Evolutionary conservation across 78 protist genomes (phyloP), one percentile per base, ranked within the genome.

Genomic region (Dictyostelium purpureum): DNA sequence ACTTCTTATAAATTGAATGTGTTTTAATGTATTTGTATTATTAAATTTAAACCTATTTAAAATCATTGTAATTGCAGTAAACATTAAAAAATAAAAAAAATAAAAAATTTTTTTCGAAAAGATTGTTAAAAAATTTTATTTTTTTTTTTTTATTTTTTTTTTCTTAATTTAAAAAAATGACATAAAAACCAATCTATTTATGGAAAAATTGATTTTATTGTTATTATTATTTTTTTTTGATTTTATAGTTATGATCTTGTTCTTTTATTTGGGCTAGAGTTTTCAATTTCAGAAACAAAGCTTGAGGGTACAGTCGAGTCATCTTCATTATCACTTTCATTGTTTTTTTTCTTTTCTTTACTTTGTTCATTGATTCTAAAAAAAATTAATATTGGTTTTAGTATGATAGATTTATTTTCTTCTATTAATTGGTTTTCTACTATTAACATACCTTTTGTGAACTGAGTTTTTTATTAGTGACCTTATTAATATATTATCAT

Each of bases 401-500:
- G 16, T 14, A 28, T 10, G 67, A 24, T n/a, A 10, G 1, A 24
- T 6, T 56, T n/a, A 24, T 19, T 56, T 24, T 24, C 11, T n/a
- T n/a, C 1, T 57, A 1, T 7, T 61, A 14, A n/a, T n/a, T n/a
- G n/a, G n/a, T n/a, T n/a, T n/a, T n/a, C n/a, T n/a, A 2, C 16
- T 52, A 52, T 52, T 26, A 9, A 9, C 19, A 28, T 26, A 61
- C 69, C 69, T 61, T 31, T 61, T 61, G 14, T 61, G 24, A 0
- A 61, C 69, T 31, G 69, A 28, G 4, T 61, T 61, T 28, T 61
- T 61, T 0, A 33, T 61, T 61, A 61, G 14, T 28, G 40, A 28
- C 38, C 75, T 67, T 37, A 67, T 67, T 40, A 67, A 67, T 38
- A 67, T 67, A 38, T 67, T 67, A 38, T 38, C 38, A 37, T 67